Percentiles rank a stretch among this genome's conserved stretches.
Evolutionary conservation across 2,329 filamentous ascomycete genomes (phyloP).

Genomic region (Dendrostoma leiphaemia): DNA sequence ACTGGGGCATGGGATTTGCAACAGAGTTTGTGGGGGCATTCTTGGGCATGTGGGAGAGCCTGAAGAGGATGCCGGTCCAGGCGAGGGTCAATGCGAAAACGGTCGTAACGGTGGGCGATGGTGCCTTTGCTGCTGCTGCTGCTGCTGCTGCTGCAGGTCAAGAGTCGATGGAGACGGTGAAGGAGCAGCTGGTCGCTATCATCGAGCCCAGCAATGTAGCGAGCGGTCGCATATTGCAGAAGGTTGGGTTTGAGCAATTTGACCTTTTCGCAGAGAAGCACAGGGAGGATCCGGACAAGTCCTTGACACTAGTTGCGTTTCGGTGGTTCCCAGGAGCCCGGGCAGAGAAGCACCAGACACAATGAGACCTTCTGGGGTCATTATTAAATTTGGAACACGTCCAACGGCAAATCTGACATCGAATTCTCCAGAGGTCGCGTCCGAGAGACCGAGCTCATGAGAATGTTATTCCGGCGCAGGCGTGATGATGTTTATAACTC

Average conservation of each 20-base stretch:
- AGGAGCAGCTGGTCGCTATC: conserved; percentile 44
- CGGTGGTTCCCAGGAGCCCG: conserved; percentile 21
- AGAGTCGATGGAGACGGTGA: conserved; percentile 27
- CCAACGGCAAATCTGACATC: too few species aligned
- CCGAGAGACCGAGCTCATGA: not conserved
- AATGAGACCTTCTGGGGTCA: not conserved
- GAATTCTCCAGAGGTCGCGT: too few species aligned
- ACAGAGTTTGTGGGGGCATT: conserved; percentile 54
- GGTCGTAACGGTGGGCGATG: conserved; percentile 24
- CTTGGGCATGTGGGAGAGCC: conserved; percentile 43
- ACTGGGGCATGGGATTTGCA: conserved; percentile 56
- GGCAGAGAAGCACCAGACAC: conserved; percentile 26
- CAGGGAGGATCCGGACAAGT: conserved; percentile 1
- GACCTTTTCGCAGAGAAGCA: conserved; percentile 27
- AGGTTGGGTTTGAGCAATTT: conserved; percentile 51
- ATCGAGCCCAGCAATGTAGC: conserved; percentile 47
- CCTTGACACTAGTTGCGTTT: conserved; percentile 22
- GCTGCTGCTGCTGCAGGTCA: too few species aligned
- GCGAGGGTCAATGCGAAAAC: conserved; percentile 41
- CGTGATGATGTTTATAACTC: not conserved
- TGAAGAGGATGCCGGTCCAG: conserved; percentile 45
- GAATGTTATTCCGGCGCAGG: too few species aligned
- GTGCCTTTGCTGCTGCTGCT: too few species aligned
- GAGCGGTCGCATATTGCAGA: conserved; percentile 56
- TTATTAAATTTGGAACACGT: too few species aligned